Base-by-base conservation (phyloP, 2,329 filamentous ascomycete species). In the Aspergillus ibericus region DNA sequence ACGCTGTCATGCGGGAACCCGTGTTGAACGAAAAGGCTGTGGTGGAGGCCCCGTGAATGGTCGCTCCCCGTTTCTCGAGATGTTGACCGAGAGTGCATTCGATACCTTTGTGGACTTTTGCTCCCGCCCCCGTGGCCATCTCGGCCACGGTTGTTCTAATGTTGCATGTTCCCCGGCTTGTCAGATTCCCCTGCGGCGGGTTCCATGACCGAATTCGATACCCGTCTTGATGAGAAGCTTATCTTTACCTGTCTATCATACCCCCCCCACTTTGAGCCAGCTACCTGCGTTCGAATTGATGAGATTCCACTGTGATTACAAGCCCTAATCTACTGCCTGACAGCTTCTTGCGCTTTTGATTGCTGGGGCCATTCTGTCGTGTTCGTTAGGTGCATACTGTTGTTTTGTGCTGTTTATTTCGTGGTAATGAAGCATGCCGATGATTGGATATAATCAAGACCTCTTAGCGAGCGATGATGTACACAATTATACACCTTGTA, bases 1-100 rank as follows among this genome's bases (percentile, higher is more conserved):
- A 97, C 70, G 93, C 93, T 65, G 71, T 77, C 51, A 88, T 91
- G 75, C 93, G 95, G 83, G 86, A 89, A 63, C 85, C 79, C 29
- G 78, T 78, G 29, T 58, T 77, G 59, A 73, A 66, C 46, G 78
- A 77, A 67, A 79, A 80, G 65, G 53, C 65, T 15, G 67, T 63
- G 15, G 58, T 62, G n/a, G 58, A 64, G 58, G 66, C 60, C 47
- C 54, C 54, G 55, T 62, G 48, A 62, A 54, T 63, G 59, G 29
- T 50, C n/a, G 53, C 53, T n/a, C 53, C 40, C 27, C 53, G 48
- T 63, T 54, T 44, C 9, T 40, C 29, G 20, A 42, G 50, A 40
- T 42, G 50, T 42, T 40, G 36, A 44, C 51, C 27, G 51, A 42
- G 20, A 53, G 36, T 58, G 44, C 55, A 55, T 57, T 49, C 51